Base-by-base conservation (phyloP, 208 protist species). In the Leishmania tropica region DNA sequence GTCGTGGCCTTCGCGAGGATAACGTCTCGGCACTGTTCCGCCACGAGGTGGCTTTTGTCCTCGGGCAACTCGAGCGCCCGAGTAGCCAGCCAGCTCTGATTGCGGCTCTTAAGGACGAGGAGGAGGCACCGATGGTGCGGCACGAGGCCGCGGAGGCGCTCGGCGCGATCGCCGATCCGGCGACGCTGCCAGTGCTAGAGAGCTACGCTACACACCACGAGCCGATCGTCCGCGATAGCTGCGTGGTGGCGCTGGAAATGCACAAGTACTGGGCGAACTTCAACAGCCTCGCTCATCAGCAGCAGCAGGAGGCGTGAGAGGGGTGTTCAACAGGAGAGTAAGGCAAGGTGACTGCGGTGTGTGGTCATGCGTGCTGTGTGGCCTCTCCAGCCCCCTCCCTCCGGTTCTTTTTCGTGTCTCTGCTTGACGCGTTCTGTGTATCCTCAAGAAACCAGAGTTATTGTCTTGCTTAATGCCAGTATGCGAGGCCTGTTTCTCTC, bases 131-230 rank as follows among this genome's bases (percentile, higher is more conserved):
- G 17, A 99, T 99, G 99, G 99, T 99, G 45, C 94, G 99, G 37
- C 98, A 99, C 81, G 98, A 99, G 90, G 96, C 97, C 28, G 99
- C 98, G 15, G 99, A 99, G 92, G 99, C 99, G 3, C 92, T 99
- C 0, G 99, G 99, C 11, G 97, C 98, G 1, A 99, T 99, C 48
- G 97, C 97, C n/a, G 90, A 96, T 81, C 91, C 92, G 7, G 79
- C 68, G 67, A 89, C 88, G 68, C 81, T 95, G 64, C 81, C 85
- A 8, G 85, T 92, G 65, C 83, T 97, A 45, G 79, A 90, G 87
- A 80, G 81, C 79, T 96, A 95, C 83, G 89, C 91, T 6, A 81
- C 76, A 24, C 94, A 97, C 78, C 67, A 85, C 58, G 94, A 96
- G 88, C 87, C 87, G n/a, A 92, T 97, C 80, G 93, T 96, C 60